Base-by-base conservation (phyloP, 371 early-diverging fungal species). In the Zopfochytrium polystomum region DNA sequence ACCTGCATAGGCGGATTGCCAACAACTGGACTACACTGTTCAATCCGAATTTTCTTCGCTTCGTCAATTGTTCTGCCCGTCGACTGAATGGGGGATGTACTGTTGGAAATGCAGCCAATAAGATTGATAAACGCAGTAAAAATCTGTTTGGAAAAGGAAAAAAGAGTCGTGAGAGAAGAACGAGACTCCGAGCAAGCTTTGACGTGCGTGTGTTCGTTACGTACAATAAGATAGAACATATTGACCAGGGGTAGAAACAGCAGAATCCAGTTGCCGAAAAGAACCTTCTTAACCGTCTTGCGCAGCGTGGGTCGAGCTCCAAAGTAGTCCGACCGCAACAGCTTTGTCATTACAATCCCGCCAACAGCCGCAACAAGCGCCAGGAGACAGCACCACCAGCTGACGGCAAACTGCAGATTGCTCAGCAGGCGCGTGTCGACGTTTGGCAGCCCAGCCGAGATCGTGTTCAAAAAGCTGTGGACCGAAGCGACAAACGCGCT, bases 61-160 rank as follows among this genome's bases (percentile, higher is more conserved):
- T 6, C 4, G 23, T 62, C 46, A 22, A 62, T 59, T 33, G 30
- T 53, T 32, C 46, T 27, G 9, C 22, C 34, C 15, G 68, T 63
- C 9, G 68, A 62, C 67, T 65, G 67, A 4, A 64, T 58, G 3
- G 71, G 71, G 3, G 22, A 20, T 1, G 48, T 32, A 54, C 44
- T 63, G 15, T 42, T 44, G 1, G 67, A 62, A 23, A 71, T 23
- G 54, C 71, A 71, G 3, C 71, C 67, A 20, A 71, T 58, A 7
- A 67, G 71, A 13, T 71, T 67, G 58, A 71, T 47, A 35, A 71
- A 71, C 1, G 71, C 59, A 1, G 58, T 61, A 5, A 71, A 45
- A 34, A 71, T 45, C 67, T 66, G 26, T n/a, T n/a, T n/a, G n/a
- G n/a, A 44, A 7, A 18, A 11, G 42, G 42, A 42, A 42, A 42